Conservation (phyloP, 768 basidiomycete species). For the Lanmaoa pseudosensibilis region DNA sequence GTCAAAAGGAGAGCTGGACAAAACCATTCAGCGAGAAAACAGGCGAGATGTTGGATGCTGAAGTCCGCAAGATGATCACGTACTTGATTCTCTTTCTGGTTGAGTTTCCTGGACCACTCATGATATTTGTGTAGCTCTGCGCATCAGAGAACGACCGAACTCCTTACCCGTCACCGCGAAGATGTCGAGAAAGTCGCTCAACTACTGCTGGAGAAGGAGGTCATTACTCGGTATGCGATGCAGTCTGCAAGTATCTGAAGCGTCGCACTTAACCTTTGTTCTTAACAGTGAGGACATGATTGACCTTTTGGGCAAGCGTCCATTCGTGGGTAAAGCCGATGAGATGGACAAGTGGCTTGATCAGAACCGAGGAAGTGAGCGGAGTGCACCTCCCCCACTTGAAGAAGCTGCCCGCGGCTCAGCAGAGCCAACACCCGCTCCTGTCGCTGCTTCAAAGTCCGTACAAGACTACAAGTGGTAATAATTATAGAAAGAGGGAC, state of each 20-base stretch:
- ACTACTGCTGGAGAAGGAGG: constrained; percentile 90
- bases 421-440: constrained; percentile 45
- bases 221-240: constrained; percentile 76
- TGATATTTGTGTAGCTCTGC: constrained; percentile 50
- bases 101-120: constrained; percentile 7
- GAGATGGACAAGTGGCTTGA: constrained; percentile 99
- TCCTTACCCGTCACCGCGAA: constrained; percentile 77
- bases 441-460: constrained; percentile 46
- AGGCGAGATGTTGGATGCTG: constrained; percentile 85
- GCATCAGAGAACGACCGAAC: constrained; percentile 76
- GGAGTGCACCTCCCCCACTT: constrained; percentile 64
- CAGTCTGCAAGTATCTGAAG: not conserved
- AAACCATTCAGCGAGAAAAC: constrained; percentile 99
- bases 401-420: constrained; percentile 46
- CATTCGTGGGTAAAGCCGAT: constrained; percentile 73
- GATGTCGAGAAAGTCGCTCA: constrained; percentile 95
- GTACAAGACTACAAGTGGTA: constrained; percentile 32
- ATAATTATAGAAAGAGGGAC: constrained; percentile 4
- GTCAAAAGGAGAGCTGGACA: constrained; percentile 83
- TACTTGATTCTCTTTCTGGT: constrained; percentile 33
- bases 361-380: constrained; percentile 59
- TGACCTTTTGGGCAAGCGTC: constrained; percentile 74
- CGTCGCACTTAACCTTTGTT: constrained; percentile 1
- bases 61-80: constrained; percentile 96
- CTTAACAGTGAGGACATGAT: constrained; percentile 81